These are phyloP conservation scores for Pseudoneurospora amorphoporcata DNA, from an alignment of 495 filamentous ascomycete genomes.

Conservation along the genomic window DNA sequence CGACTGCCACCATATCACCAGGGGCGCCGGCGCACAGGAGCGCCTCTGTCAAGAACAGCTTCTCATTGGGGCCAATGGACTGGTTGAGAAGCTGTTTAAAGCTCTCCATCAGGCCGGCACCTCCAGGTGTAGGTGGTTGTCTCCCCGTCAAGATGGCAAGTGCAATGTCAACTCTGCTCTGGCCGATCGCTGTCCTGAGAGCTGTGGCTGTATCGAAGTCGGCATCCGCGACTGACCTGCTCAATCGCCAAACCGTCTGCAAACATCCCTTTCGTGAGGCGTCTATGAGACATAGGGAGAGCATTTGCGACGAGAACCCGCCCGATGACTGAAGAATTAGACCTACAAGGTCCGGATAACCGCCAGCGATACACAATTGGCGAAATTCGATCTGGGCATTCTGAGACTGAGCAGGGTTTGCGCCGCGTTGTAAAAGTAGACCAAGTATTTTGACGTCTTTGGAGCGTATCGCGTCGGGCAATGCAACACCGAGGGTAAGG, in stretches of 20 bases:
- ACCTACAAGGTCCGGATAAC: conserved; percentile 28
- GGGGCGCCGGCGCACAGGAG: conserved; percentile 36
- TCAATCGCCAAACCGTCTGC: conserved; percentile 33
- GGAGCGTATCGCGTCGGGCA: conserved; percentile 31
- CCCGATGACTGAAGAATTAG: conserved; percentile 35
- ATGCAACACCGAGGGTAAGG: conserved; percentile 25
- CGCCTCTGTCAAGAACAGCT: conserved; percentile 31
- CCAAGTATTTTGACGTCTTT: conserved; percentile 24
- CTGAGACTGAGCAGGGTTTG: conserved; percentile 24
- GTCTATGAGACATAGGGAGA: conserved; percentile 35
- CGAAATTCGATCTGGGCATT: conserved; percentile 36
- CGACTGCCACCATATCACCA: conserved; percentile 28
- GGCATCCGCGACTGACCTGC: conserved; percentile 33
- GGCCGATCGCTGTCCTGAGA: conserved; percentile 30
- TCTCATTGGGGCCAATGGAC: conserved; percentile 33
- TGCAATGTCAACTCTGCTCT: conserved; percentile 32
- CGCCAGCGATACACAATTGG: conserved; percentile 28
- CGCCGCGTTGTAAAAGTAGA: conserved; percentile 32
- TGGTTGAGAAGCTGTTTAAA: conserved; percentile 27
- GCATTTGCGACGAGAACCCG: conserved; percentile 20
- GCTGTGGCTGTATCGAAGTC: conserved; percentile 34
- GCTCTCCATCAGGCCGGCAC: conserved; percentile 28
- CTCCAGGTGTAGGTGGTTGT: conserved; percentile 24
- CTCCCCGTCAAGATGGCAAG: conserved; percentile 35
- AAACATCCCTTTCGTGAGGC: conserved; percentile 33